A percentile compares a stretch with the other conserved stretches of the same genome.
phyloP scores from a whole-genome alignment of 441 rosid genomes.

The Jatropha podagrica region DNA sequence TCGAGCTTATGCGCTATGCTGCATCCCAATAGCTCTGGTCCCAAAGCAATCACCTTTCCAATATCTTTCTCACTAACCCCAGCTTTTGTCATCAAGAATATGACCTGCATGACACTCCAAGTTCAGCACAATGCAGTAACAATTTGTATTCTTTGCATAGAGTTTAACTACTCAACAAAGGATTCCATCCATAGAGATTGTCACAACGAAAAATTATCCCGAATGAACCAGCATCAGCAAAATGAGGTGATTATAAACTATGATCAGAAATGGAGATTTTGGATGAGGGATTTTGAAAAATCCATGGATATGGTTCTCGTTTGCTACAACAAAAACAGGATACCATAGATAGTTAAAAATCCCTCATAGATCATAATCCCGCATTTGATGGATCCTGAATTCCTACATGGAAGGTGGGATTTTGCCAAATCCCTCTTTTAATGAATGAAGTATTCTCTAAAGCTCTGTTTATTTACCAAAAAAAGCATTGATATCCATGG shows the following conservation, averaged over 20 bases:
- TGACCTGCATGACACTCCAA: constrained; percentile 48
- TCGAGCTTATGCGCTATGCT: constrained; percentile 77
- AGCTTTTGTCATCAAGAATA: constrained; percentile 81
- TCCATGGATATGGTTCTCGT: no score
- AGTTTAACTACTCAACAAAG: background rate
- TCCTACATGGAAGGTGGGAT: no score
- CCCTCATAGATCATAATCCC: no score
- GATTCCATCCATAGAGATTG: background rate
- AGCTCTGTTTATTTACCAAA: no score
- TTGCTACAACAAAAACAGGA: no score
- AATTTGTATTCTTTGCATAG: background rate
- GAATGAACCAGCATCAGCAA: background rate
- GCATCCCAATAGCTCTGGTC: constrained; percentile 88
- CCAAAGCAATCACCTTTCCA: constrained; percentile 75
- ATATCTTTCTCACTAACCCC: constrained; percentile 72
- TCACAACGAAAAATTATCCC: background rate
- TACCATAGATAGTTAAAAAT: no score
- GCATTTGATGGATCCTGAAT: no score
- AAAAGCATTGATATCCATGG: no score
- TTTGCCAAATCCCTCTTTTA: no score
- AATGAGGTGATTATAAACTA: background rate
- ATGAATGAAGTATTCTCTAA: no score
- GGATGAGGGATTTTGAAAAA: background rate
- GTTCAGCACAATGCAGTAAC: constrained; percentile 6
- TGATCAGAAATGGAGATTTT: background rate